These are phyloP conservation scores for Mediolabrus comicus DNA, from an alignment of 108 stramenopile species.

Conservation along the genomic window DNA sequence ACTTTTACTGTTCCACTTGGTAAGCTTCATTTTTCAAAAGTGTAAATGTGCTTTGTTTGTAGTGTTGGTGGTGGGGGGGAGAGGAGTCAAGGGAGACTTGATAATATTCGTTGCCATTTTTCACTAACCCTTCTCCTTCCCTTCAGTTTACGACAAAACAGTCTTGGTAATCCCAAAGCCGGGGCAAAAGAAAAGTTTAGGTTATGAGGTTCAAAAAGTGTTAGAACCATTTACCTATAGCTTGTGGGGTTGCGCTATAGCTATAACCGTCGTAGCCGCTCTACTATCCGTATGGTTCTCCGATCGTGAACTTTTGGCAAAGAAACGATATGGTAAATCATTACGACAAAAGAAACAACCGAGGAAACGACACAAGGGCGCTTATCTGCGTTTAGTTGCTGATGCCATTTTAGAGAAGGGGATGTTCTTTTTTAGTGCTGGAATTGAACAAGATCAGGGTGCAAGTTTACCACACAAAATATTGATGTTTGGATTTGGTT, in stretches of 20 bases:
- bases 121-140: neutral
- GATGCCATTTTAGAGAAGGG: neutral
- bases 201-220: conserved; percentile 8
- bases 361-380: neutral
- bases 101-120: neutral
- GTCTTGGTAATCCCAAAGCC: conserved; percentile 21
- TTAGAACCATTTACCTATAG: conserved; percentile 12
- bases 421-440: conserved; percentile 25
- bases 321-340: neutral
- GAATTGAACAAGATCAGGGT: conserved; percentile 16
- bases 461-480: conserved; percentile 8
- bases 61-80: no score
- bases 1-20: conserved; percentile 5
- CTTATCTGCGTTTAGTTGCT: neutral
- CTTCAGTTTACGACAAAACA: conserved; percentile 20
- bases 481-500: conserved; percentile 25
- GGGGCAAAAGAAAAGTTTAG: neutral
- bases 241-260: neutral
- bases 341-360: neutral
- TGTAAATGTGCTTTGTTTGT: no score
- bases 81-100: no score
- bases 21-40: neutral
- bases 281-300: conserved; percentile 2
- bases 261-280: neutral
- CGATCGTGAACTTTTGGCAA: conserved; percentile 1